Conservation (phyloP, 2,329 filamentous ascomycete genomes). For the Endocalyx cinctus region DNA sequence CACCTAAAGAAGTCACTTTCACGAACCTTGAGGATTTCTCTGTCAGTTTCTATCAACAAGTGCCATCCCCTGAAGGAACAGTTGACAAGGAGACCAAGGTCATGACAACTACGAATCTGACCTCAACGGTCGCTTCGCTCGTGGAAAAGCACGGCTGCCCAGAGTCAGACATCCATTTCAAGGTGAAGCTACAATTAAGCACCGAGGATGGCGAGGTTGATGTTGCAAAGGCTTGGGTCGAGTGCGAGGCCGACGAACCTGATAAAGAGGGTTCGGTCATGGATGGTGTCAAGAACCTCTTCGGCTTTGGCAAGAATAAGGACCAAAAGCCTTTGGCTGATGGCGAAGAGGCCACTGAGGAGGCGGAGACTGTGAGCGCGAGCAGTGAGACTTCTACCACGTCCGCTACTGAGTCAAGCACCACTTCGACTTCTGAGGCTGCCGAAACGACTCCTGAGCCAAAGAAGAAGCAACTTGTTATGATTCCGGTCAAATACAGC, state of each 20-base stretch:
- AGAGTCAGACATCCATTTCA: conserved; percentile 72
- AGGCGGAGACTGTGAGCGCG: conserved; percentile 43
- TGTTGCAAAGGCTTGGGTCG: conserved; percentile 68
- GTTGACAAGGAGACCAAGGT: conserved; percentile 58
- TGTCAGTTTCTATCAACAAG: conserved; percentile 73
- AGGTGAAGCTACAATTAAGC: conserved; percentile 69
- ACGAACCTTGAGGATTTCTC: conserved; percentile 78
- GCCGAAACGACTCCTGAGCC: conserved; percentile 48
- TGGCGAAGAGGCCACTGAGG: conserved; percentile 47
- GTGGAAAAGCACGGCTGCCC: conserved; percentile 75
- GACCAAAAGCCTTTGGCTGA: conserved; percentile 72
- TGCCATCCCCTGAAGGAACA: conserved; percentile 42
- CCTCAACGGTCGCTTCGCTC: conserved; percentile 71
- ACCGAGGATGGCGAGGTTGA: conserved; percentile 75
- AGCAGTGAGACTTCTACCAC: conserved; percentile 36
- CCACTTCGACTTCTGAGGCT: conserved; percentile 34
- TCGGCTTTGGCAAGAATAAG: conserved; percentile 90
- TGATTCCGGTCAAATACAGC: conserved; percentile 47
- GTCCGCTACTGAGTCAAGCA: conserved; percentile 32
- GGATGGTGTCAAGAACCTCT: conserved; percentile 92
- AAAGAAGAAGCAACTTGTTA: conserved; percentile 56
- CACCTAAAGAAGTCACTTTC: conserved; percentile 79
- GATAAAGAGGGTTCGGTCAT: conserved; percentile 73
- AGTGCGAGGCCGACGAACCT: conserved; percentile 72
- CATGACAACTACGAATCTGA: conserved; percentile 79